These are phyloP conservation scores for Monilinia polystroma DNA, from an alignment of 2,329 filamentous ascomycete species.

Conservation along the genomic window DNA sequence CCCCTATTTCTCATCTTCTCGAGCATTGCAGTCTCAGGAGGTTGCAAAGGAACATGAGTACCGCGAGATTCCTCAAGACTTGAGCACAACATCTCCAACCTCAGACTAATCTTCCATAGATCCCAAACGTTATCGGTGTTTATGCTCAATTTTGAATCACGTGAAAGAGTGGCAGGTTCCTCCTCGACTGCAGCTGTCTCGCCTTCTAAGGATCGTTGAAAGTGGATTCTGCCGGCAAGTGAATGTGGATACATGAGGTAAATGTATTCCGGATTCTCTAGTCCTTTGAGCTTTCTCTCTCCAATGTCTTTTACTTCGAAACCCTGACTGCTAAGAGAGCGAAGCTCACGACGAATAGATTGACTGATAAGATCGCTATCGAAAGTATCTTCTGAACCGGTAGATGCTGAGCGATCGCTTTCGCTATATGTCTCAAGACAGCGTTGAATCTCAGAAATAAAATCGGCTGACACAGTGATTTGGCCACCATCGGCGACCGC, in stretches of 20 bases:
- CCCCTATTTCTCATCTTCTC: slow-evolving; percentile 70
- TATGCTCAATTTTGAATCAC: slow-evolving; percentile 67
- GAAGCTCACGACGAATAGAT: slow-evolving; percentile 81
- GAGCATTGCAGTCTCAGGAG: slow-evolving; percentile 79
- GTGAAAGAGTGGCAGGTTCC: slow-evolving; percentile 59
- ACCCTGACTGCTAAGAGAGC: slow-evolving; percentile 82
- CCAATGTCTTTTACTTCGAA: slow-evolving; percentile 97
- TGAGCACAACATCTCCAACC: slow-evolving; percentile 91
- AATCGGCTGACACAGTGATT: slow-evolving; percentile 94
- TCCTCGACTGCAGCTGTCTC: slow-evolving; percentile 46
- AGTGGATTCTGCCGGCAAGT: slow-evolving; percentile 74
- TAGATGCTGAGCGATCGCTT: slow-evolving; percentile 67
- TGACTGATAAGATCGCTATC: slow-evolving; percentile 73
- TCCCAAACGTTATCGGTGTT: slow-evolving; percentile 78
- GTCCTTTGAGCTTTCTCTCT: slow-evolving; percentile 90
- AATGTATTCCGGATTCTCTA: slow-evolving; percentile 94
- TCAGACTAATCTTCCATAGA: slow-evolving; percentile 83
- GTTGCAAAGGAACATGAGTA: slow-evolving; percentile 59
- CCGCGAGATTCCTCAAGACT: slow-evolving; percentile 69
- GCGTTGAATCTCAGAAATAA: slow-evolving; percentile 92
- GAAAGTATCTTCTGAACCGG: slow-evolving; percentile 70
- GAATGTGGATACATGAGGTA: slow-evolving; percentile 94
- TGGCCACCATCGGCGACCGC: slow-evolving; percentile 94
- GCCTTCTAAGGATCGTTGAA: slow-evolving; percentile 48
- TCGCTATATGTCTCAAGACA: slow-evolving; percentile 89